Evolutionary conservation across 305 asterid genomes (phyloP).

Genomic region (Ilex paraguariensis): DNA sequence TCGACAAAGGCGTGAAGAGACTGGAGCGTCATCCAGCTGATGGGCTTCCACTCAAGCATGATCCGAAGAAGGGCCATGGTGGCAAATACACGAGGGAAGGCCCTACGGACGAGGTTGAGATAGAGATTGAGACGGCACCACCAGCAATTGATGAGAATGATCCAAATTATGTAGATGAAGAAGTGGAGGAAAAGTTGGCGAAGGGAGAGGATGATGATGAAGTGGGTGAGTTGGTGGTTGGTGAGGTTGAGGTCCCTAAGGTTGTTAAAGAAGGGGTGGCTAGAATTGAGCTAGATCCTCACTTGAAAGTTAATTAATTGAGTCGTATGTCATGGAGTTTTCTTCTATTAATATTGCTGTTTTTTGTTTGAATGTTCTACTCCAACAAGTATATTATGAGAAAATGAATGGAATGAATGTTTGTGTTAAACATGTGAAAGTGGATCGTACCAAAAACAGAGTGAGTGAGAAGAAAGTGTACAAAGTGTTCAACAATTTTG

Average conservation of each 20-base stretch:
- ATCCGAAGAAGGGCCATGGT: constrained; percentile 72
- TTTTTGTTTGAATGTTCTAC: no score
- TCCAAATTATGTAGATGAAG: constrained; percentile 51
- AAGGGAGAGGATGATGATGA: constrained; percentile 9
- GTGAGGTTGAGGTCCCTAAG: constrained; percentile 58
- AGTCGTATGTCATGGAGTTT: no score
- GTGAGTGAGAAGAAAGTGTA: no score
- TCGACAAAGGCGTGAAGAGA: constrained; percentile 47
- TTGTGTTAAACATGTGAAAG: no score
- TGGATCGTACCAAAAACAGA: no score
- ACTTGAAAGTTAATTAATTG: constrained; percentile 20
- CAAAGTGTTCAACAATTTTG: no score
- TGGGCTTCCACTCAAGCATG: constrained; percentile 72
- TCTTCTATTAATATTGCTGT: no score
- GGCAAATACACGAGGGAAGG: constrained; percentile 88
- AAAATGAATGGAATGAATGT: no score
- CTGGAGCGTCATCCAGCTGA: constrained; percentile 73
- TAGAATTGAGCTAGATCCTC: constrained; percentile 49
- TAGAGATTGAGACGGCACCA: constrained; percentile 33
- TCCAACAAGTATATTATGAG: no score
- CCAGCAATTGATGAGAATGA: constrained; percentile 52
- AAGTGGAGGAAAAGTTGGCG: constrained; percentile 2
- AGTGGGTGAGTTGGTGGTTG: constrained; percentile 29
- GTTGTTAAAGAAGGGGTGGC: constrained; percentile 54
- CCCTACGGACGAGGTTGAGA: constrained; percentile 34